Percentiles rank a stretch among this genome's conserved stretches.
Evolutionary conservation across 257 asterid genomes (phyloP).

Genomic region (Nicotiana otophora): DNA sequence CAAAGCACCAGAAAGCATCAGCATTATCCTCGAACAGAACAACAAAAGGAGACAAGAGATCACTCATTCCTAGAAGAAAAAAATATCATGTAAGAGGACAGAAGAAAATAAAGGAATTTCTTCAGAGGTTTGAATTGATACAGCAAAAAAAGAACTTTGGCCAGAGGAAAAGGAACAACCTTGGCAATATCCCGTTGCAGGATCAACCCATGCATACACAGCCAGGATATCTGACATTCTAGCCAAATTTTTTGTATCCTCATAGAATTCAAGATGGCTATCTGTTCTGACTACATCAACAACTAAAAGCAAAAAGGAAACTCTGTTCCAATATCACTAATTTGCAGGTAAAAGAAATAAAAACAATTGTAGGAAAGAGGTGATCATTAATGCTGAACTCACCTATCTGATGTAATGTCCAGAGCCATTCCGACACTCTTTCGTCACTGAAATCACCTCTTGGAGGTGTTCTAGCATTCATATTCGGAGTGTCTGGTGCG

Average conservation of each 20-base stretch:
- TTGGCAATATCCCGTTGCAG: conserved; percentile 98
- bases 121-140: conserved; percentile 6
- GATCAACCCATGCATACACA: conserved; percentile 97
- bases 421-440: conserved; percentile 94
- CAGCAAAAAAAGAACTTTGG: conserved; percentile 11
- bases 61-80: conserved; percentile 80
- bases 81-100: not conserved
- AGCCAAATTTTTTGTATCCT: conserved; percentile 85
- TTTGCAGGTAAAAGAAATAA: not conserved
- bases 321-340: conserved; percentile 3
- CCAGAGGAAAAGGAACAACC: conserved; percentile 37
- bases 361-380: not conserved
- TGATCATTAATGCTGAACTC: conserved; percentile 10
- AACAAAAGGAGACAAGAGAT: conserved; percentile 90
- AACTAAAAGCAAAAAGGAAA: conserved; percentile 38
- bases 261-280: conserved; percentile 90
- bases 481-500: conserved; percentile 45
- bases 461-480: conserved; percentile 41
- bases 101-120: conserved; percentile 19
- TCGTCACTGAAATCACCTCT: conserved; percentile 56
- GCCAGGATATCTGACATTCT: conserved; percentile 99
- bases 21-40: conserved; percentile 97
- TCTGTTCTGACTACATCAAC: conserved; percentile 99
- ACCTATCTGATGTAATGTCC: conserved; percentile 98
- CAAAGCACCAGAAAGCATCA: conserved; percentile 99